Percentiles rank a stretch among this genome's conserved stretches.
Evolutionary conservation across 1,284 basidiomycete species (phyloP).

Genomic region (Cryptococcus depauperatus): DNA sequence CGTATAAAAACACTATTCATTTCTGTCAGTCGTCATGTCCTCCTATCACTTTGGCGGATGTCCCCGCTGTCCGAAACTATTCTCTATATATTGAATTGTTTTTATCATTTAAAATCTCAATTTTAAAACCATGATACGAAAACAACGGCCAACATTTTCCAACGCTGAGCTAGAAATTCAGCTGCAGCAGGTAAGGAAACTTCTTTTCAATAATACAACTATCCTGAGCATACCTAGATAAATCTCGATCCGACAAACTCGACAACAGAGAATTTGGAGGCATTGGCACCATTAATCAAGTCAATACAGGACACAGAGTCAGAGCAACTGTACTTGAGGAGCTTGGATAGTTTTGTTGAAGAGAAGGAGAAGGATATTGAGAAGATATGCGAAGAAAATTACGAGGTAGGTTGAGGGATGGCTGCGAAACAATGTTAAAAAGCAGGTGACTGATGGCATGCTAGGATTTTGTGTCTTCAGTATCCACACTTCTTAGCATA

Average conservation of each 20-base stretch:
- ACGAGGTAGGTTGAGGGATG: slow-evolving; percentile 52
- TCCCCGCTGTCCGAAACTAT: background rate
- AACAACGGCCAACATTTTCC: slow-evolving; percentile 39
- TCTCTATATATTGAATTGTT: background rate
- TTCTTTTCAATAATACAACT: background rate
- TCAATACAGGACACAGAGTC: slow-evolving; percentile 84
- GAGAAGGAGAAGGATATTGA: slow-evolving; percentile 95
- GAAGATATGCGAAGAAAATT: slow-evolving; percentile 88
- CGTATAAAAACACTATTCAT: background rate
- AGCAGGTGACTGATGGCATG: background rate
- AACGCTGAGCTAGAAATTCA: slow-evolving; percentile 44
- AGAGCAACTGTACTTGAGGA: slow-evolving; percentile 83
- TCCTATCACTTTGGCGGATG: background rate
- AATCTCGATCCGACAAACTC: slow-evolving; percentile 38
- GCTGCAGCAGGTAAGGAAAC: slow-evolving; percentile 38
- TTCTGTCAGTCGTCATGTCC: background rate
- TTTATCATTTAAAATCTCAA: background rate
- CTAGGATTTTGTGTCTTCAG: slow-evolving; percentile 86
- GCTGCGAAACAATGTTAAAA: background rate
- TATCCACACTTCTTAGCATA: slow-evolving; percentile 89
- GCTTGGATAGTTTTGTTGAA: slow-evolving; percentile 75
- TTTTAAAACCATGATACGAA: slow-evolving; percentile 26
- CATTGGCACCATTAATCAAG: slow-evolving; percentile 84
- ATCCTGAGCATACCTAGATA: slow-evolving; percentile 22
- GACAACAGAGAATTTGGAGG: slow-evolving; percentile 71